phyloP scores from a whole-genome alignment of 139 green algal genomes.

The Closterium sp. region DNA sequence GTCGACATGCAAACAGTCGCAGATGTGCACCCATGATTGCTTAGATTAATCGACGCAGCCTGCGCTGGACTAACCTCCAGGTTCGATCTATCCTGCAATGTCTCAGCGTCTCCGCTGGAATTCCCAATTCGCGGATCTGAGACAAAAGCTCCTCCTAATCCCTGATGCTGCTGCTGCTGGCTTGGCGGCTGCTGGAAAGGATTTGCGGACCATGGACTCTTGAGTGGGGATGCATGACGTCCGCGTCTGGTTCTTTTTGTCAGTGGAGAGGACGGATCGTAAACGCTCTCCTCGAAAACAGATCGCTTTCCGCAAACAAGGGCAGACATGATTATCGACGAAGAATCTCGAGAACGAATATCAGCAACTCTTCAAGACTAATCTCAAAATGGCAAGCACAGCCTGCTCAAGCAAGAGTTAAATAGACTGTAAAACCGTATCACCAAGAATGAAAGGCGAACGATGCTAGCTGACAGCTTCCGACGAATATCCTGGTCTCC shows the following conservation, averaged over 20 bases:
- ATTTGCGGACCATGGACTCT: not conserved
- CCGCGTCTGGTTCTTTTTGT: not conserved
- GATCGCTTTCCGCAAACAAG: constrained; percentile 3
- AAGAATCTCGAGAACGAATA: not conserved
- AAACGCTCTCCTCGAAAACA: not conserved
- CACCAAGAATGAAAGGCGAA: too few relatives aligned
- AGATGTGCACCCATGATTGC: not conserved
- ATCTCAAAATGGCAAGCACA: too few relatives aligned
- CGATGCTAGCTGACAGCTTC: too few relatives aligned
- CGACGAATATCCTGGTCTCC: too few relatives aligned
- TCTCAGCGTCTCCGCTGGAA: not conserved
- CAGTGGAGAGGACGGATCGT: not conserved
- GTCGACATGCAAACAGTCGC: not conserved
- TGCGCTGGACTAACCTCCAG: not conserved
- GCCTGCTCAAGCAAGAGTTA: too few relatives aligned
- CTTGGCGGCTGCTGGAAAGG: not conserved
- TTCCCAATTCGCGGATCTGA: not conserved
- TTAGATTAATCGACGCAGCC: not conserved
- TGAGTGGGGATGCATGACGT: not conserved
- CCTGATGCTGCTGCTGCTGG: not conserved
- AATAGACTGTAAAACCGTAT: too few relatives aligned
- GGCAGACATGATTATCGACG: not conserved
- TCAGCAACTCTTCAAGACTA: too few relatives aligned
- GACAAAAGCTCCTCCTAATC: not conserved
- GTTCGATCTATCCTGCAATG: not conserved